Base-by-base conservation (phyloP, 2,329 filamentous ascomycete species). In the Ascochyta clinopodiicola region DNA sequence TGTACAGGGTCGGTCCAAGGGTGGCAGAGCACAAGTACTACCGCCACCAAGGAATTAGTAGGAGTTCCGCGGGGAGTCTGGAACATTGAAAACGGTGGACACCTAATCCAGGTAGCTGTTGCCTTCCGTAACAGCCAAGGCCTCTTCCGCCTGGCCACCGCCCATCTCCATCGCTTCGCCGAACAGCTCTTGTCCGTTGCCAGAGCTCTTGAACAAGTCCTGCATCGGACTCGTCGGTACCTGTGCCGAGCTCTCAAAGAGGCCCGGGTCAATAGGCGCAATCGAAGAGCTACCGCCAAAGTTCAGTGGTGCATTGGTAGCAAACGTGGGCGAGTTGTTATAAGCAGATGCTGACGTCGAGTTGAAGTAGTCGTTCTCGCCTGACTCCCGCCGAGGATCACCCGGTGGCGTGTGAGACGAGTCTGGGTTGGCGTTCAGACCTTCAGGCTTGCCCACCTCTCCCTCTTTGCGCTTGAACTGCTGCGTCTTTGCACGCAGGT, bases 401-500 rank as follows among this genome's bases (percentile, higher is more conserved):
- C 74, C 70, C 10, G 75, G 70, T n/a, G 73, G 69, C 22, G 74
- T 75, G 55, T 76, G 67, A 40, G 72, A 75, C 34, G 66, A 62
- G 35, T 74, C 73, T 15, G 73, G 70, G 21, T 73, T 70, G 12
- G 74, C 70, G 45, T 74, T 73, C 8, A 75, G 62, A 38, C 64
- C 61, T 45, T 71, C 69, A 1, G 71, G 68, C 34, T 73, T 70
- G 4, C 60, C 57, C 29, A 53, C 60, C 57, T 84, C 81, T 2
- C 58, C 43, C 4, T 87, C 86, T 73, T 93, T 93, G 24, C 90
- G 86, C 43, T 75, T 74, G 56, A 72, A 67, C n/a, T 66, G 67
- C 15, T 74, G 72, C 2, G 62, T 67, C 49, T 96, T 96, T 4
- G 90, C 86, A 61, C 91, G 88, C 59, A 93, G 84, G 63, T 90